Base-by-base conservation (phyloP, 805 yeast genomes). In the Pichia californica region DNA sequence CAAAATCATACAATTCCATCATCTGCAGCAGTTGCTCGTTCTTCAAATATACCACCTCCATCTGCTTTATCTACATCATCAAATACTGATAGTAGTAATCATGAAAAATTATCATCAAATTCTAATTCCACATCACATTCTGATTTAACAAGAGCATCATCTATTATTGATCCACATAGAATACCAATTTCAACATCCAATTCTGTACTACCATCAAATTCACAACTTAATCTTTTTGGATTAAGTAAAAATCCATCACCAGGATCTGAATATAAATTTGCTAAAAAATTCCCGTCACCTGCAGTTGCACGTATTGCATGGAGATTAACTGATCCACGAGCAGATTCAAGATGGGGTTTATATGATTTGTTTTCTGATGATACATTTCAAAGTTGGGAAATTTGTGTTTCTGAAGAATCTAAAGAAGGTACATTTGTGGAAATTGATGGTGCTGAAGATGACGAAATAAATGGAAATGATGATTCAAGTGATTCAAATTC, bases 291-390 rank as follows among this genome's bases (percentile, higher is more conserved):
- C 60, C 73, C 73, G 27, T 71, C 73, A 34, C 59, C 74, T 1
- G 81, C 81, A 11, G 79, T 82, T 20, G 76, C 88, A 1, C 70
- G 93, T 53, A 78, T 81, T 5, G 88, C 88, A 1, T 84, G 91
- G 89, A 76, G 86, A 57, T 64, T 85, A 41, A 75, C 82, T 52
- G 89, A 84, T 58, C 86, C 88, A 6, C 66, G 76, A 16, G 67
- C 74, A 1, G 55, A 56, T 1, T 67, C 77, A 13, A 69, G 94
- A 47, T 82, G 80, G 57, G 67, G 74, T n/a, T 54, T 85, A 52
- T 70, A 70, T 8, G 73, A 72, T 29, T 64, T 85, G 26, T 76
- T 81, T 48, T 55, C 66, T 10, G 93, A 85, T 53, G 82, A 85
- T 2, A 81, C 86, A 76, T 83, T 84, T 58, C 66, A 63, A 32